A percentile compares a stretch with the other conserved stretches of the same genome.
Evolutionary conservation across 2,329 filamentous ascomycete genomes (phyloP).

Genomic region (Curvularia spicifera): DNA sequence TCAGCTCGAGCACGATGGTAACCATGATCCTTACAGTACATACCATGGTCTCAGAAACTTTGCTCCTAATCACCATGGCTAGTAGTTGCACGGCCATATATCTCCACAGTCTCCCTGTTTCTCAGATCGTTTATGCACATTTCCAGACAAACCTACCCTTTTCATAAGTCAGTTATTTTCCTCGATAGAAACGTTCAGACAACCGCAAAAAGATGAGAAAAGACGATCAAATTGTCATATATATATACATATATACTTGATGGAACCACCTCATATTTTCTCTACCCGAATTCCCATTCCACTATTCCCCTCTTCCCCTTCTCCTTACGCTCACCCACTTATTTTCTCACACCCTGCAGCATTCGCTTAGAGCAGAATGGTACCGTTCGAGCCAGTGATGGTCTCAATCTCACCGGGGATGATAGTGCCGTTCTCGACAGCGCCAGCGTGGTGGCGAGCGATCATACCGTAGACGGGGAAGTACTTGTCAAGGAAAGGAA

Average conservation of each 20-base stretch:
- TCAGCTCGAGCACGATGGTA: no score
- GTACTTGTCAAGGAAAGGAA: slow-evolving; percentile 70
- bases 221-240: neutral
- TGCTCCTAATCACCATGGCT: neutral
- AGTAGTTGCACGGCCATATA: neutral
- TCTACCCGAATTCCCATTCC: neutral
- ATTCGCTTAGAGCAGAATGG: slow-evolving; percentile 17
- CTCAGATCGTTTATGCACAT: neutral
- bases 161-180: neutral
- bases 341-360: no score
- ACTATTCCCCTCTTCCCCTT: neutral
- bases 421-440: slow-evolving; percentile 66
- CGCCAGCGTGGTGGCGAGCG: slow-evolving; percentile 66
- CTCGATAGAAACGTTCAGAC: neutral
- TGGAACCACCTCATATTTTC: neutral
- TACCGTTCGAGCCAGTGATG: slow-evolving; percentile 29
- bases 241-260: neutral
- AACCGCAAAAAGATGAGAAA: neutral
- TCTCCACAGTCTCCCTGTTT: neutral
- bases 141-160: neutral
- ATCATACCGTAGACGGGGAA: slow-evolving; percentile 69
- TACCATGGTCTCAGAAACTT: neutral
- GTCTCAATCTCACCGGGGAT: slow-evolving; percentile 60
- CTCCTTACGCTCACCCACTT: neutral
- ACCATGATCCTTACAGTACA: neutral